Evolutionary conservation across 2,329 filamentous ascomycete species (phyloP), one percentile per base, ranked within the genome.

Genomic region (Fusarium phyllophilum): DNA sequence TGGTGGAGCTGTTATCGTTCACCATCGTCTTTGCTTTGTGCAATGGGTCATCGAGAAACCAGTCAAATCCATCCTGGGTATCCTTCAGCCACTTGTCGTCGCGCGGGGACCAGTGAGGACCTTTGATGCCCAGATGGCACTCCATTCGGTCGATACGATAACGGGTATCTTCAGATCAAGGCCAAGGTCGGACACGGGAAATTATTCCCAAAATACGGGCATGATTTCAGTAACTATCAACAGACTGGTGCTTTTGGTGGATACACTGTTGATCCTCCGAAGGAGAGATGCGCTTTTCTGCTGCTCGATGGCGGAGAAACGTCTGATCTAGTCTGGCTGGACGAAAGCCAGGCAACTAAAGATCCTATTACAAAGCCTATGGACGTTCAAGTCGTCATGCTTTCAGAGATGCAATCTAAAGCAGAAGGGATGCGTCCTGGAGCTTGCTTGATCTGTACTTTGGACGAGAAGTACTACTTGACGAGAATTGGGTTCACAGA

Each of bases 401-500:
- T 66, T 14, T 58, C 64, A 1, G 49, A 66, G 6, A 9, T 58
- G 0, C 8, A 44, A 34, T 8, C 8, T 14, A 4, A 17, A 18
- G 20, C 15, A 10, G 48, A 59, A 13, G 8, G n/a, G 2, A 15
- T 26, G 3, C 10, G 15, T 17, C 61, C 51, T 7, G 61, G 64
- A 10, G 51, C 38, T 20, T 67, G 61, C 6, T 24, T 67, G 26
- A 22, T 67, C 3, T 67, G 62, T 31, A 51, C 44, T 34, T 15
- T 67, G n/a, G 44, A 66, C n/a, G 51, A 67, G 20, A 66, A 44
- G 15, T 45, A 66, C 5, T 24, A 44, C 18, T 18, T 67, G 26
- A 67, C 38, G 8, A 58, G 64, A 4, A 39, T 67, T 20, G 61
- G 64, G 0, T 45, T 66, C 17, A 59, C 44, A 1, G 64, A 67